Conservation (phyloP, 2,329 filamentous ascomycete species). For the Ophioceras dolichostomum region DNA sequence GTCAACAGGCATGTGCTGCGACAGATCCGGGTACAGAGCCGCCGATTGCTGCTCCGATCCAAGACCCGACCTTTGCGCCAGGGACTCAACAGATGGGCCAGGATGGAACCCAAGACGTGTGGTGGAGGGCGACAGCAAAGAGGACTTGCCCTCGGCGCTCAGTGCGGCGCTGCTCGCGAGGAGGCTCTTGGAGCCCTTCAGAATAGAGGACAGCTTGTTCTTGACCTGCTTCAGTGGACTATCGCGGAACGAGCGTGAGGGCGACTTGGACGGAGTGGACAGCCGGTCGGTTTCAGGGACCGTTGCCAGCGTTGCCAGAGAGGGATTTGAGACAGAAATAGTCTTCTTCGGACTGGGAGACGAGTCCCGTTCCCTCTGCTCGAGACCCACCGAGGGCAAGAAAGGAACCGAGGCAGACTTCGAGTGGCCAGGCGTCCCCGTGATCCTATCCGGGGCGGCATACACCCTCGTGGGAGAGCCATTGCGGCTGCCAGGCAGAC, state of each 20-base stretch:
- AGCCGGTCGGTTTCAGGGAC: slow-evolving; percentile 29
- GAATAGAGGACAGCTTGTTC: slow-evolving; percentile 79
- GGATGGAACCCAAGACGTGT: slow-evolving; percentile 30
- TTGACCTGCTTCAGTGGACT: slow-evolving; percentile 87
- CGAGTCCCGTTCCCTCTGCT: slow-evolving; percentile 12
- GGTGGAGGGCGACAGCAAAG: slow-evolving; percentile 41
- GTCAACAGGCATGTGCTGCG: slow-evolving; percentile 20
- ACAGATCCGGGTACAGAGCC: slow-evolving; percentile 32
- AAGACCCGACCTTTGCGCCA: slow-evolving; percentile 19
- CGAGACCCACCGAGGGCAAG: slow-evolving; percentile 18
- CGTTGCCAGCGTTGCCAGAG: slow-evolving; percentile 32
- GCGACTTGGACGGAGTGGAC: slow-evolving; percentile 42
- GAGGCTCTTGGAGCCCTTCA: slow-evolving; percentile 77
- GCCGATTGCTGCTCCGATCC: slow-evolving; percentile 20
- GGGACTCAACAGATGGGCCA: slow-evolving; percentile 34
- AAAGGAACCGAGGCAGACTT: slow-evolving; percentile 54
- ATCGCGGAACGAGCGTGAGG: slow-evolving; percentile 46
- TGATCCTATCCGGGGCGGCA: slow-evolving; percentile 15
- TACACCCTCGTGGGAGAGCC: slow-evolving; percentile 23
- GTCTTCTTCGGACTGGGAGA: slow-evolving; percentile 36
- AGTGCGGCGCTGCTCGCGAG: slow-evolving; percentile 63
- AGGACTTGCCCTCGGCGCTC: slow-evolving; percentile 49
- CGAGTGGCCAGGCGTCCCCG: slow-evolving; percentile 31
- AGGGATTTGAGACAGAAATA: slow-evolving; percentile 46
- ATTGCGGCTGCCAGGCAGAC: slow-evolving; percentile 16